Base-by-base conservation (phyloP, 225 moss, liverwort and hornwort genomes). In the Bryoerythrophyllum caledonicum region DNA sequence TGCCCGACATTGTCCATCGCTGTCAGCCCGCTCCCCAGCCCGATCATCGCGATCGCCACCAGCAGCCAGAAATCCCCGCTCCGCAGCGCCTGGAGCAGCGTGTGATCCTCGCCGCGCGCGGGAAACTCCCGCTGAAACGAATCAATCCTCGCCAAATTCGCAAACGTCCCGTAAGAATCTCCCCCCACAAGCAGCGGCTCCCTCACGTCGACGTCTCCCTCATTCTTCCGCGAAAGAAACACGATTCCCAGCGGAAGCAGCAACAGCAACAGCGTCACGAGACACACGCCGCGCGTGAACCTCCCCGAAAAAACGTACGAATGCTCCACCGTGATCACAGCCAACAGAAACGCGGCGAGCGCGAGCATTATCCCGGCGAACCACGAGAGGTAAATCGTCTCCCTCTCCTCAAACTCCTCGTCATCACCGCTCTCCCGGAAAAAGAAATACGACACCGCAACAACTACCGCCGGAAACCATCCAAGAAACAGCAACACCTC, bases 1-100 rank as follows among this genome's bases (percentile, higher is more conserved):
- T 88, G 88, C 3, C 81, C 85, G 2, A 88, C 78, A 71, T 88
- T 88, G 71, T 88, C 88, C 78, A 88, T 88, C 7, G 86, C 88
- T 14, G 86, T 88, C 8, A 88, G 63, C 0, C 88, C 88, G 2
- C 83, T 81, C 3, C 88, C 88, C 17, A 86, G 43, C 15, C 83
- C 88, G 11, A 82, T 76, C 70, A 83, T 73, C 23, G 81, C 76
- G 34, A 81, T 79, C 2, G 67, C 26, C 10, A 83, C 73, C 0
- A 88, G 78, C 6, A 88, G 79, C 88, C 88, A 86, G 67, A 86
- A 88, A 44, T 88, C 88, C 10, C 1, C 71, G 57, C 67, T 81
- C 0, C 51, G 65, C 0, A 83, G 75, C 58, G 88, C 88, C 24
- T 88, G 85, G 2, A 8, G n/a, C 7, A 88, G 63, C 23, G 80